phyloP scores from a whole-genome alignment of 1,139 yeast species.

The Taphrina confusa region DNA sequence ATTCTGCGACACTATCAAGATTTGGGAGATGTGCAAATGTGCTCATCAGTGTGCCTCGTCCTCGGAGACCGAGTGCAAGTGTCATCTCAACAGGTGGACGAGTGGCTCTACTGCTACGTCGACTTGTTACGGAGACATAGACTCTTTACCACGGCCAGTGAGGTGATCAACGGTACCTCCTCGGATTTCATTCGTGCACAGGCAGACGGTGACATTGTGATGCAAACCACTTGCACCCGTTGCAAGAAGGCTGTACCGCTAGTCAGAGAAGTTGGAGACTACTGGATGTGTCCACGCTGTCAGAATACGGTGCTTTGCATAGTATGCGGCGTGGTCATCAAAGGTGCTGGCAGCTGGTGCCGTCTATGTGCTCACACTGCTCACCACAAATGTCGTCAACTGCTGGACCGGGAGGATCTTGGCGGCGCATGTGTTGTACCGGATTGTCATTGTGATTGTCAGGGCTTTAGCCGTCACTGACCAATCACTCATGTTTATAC shows the following conservation, averaged over 20 bases:
- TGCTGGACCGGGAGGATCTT: not conserved
- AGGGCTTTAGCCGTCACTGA: not conserved
- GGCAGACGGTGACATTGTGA: conserved; percentile 58
- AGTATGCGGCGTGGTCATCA: conserved; percentile 77
- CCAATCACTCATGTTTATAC: no score
- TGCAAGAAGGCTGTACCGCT: conserved; percentile 60
- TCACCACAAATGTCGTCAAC: conserved; percentile 67
- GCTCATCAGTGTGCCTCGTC: conserved; percentile 61
- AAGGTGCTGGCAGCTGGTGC: conserved; percentile 68
- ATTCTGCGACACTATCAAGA: conserved; percentile 21
- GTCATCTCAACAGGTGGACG: conserved; percentile 48
- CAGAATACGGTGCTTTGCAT: conserved; percentile 52
- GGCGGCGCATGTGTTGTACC: conserved; percentile 26
- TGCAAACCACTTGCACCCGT: conserved; percentile 66
- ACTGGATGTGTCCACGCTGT: conserved; percentile 32
- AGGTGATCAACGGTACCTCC: conserved; percentile 55
- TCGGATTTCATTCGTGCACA: conserved; percentile 52
- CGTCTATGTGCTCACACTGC: conserved; percentile 85
- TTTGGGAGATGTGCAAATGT: conserved; percentile 48
- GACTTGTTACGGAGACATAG: conserved; percentile 57
- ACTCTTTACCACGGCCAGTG: conserved; percentile 61
- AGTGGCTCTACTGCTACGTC: conserved; percentile 62
- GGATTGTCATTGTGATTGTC: conserved; percentile 20
- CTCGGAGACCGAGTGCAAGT: conserved; percentile 52
- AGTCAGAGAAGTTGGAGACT: conserved; percentile 61